Percentiles rank a stretch among this genome's conserved stretches.
Evolutionary conservation across 2,329 filamentous ascomycete species (phyloP).

Genomic region (Drechslerella coelobrocha): DNA sequence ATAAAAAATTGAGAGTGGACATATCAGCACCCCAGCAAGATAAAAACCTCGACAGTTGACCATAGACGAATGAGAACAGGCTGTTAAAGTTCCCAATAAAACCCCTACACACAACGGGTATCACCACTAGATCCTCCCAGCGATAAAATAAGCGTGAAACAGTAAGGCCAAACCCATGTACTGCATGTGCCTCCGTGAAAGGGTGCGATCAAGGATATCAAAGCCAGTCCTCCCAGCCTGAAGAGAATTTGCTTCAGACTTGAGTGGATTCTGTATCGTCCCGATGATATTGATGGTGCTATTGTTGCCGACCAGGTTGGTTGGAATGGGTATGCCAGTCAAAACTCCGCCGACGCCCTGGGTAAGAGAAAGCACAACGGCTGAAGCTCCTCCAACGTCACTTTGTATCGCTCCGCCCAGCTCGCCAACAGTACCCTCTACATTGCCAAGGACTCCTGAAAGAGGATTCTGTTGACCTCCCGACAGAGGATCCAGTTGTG

Average conservation of each 20-base stretch:
- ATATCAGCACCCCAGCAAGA: too few species aligned
- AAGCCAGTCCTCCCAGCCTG: neutral
- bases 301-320: neutral
- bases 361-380: slow-evolving; percentile 25
- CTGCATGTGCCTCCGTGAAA: slow-evolving; percentile 11
- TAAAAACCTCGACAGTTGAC: too few species aligned
- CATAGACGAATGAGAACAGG: too few species aligned
- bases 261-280: slow-evolving; percentile 1
- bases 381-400: neutral
- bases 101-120: too few species aligned
- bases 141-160: slow-evolving; percentile 12
- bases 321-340: slow-evolving; percentile 15
- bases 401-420: slow-evolving; percentile 7
- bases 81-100: too few species aligned
- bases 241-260: slow-evolving; percentile 27
- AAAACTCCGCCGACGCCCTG: slow-evolving; percentile 9
- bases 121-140: slow-evolving; percentile 5
- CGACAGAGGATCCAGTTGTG: too few species aligned
- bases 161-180: slow-evolving; percentile 23
- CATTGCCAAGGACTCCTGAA: neutral
- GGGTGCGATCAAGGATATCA: slow-evolving; percentile 9
- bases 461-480: slow-evolving; percentile 2
- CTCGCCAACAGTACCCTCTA: too few species aligned
- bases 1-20: too few species aligned
- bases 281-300: slow-evolving; percentile 19